A percentile compares a stretch with the other conserved stretches of the same genome.
phyloP scores from a whole-genome alignment of 2,329 filamentous ascomycete genomes.

The Trichoderma endophyticum region DNA sequence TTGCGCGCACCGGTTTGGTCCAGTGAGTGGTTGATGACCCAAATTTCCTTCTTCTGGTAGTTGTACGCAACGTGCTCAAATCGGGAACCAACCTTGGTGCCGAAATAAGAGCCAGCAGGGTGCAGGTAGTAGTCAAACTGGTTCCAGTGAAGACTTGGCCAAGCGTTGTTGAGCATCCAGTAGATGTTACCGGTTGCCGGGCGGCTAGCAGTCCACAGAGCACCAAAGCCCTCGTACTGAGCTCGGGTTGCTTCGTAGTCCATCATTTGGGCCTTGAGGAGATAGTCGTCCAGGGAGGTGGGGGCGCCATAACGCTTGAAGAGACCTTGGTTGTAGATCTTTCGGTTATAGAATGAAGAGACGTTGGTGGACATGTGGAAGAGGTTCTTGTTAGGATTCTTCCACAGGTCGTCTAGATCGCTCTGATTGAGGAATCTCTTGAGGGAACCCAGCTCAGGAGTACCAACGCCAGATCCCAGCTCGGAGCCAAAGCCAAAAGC shows the following conservation, averaged over 20 bases:
- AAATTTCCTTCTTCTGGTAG: conserved; percentile 45
- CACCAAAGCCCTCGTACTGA: conserved; percentile 55
- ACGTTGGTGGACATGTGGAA: conserved; percentile 59
- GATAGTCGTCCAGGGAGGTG: conserved; percentile 52
- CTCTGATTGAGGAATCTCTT: conserved; percentile 48
- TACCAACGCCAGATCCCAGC: conserved; percentile 59
- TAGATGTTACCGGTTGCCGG: conserved; percentile 61
- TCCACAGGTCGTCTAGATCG: conserved; percentile 57
- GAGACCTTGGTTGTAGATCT: conserved; percentile 57
- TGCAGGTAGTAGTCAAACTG: conserved; percentile 62
- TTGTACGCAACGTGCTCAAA: conserved; percentile 56
- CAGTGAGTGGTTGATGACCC: conserved; percentile 54
- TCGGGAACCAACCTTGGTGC: conserved; percentile 50
- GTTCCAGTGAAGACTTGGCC: conserved; percentile 64
- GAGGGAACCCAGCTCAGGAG: conserved; percentile 54
- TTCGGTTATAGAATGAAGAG: conserved; percentile 54
- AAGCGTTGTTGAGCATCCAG: conserved; percentile 66
- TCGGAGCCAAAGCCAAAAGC: conserved; percentile 64
- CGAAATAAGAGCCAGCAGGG: conserved; percentile 57
- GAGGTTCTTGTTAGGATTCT: conserved; percentile 46
- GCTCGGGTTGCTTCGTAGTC: conserved; percentile 63
- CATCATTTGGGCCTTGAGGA: conserved; percentile 57
- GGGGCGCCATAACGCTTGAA: conserved; percentile 51
- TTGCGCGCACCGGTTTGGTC: conserved; percentile 37
- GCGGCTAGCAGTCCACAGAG: conserved; percentile 46